These are phyloP conservation scores for Candida sojae DNA, from an alignment of 1,139 yeast genomes.

Conservation along the genomic window DNA sequence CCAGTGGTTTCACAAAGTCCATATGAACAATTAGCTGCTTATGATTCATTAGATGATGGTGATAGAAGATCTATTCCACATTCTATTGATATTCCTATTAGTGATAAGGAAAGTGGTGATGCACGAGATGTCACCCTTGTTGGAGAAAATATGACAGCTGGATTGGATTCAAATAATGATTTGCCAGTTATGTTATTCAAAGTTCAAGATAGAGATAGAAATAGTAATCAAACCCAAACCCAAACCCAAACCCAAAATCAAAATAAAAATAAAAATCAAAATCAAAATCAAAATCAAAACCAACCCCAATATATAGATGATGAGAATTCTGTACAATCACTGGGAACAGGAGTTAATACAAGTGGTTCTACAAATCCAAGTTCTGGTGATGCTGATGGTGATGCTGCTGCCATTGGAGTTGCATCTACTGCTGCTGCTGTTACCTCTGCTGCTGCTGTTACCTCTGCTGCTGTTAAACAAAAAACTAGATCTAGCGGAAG, in stretches of 20 bases:
- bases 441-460: not conserved
- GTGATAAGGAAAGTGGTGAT: constrained; percentile 1
- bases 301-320: not conserved
- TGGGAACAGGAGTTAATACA: not conserved
- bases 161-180: constrained; percentile 26
- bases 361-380: not conserved
- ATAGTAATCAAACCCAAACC: constrained; percentile 5
- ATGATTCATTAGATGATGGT: not conserved
- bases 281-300: not conserved
- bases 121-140: not conserved
- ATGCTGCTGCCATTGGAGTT: not conserved
- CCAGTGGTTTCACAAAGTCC: not conserved
- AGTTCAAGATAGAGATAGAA: constrained; percentile 27
- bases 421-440: not conserved
- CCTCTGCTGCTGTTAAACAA: constrained; percentile 1
- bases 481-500: constrained; percentile 2
- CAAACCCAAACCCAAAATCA: constrained; percentile 23
- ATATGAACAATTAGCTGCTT: not conserved
- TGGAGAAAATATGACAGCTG: constrained; percentile 25
- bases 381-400: not conserved
- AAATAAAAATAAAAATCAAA: constrained; percentile 16
- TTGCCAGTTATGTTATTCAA: constrained; percentile 32
- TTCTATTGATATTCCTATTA: constrained; percentile 5
- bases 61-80: constrained; percentile 2
- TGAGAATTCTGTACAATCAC: not conserved